Base-by-base conservation (phyloP, 306 rosid species). In the barrel medic (Medicago truncatula) region DNA sequence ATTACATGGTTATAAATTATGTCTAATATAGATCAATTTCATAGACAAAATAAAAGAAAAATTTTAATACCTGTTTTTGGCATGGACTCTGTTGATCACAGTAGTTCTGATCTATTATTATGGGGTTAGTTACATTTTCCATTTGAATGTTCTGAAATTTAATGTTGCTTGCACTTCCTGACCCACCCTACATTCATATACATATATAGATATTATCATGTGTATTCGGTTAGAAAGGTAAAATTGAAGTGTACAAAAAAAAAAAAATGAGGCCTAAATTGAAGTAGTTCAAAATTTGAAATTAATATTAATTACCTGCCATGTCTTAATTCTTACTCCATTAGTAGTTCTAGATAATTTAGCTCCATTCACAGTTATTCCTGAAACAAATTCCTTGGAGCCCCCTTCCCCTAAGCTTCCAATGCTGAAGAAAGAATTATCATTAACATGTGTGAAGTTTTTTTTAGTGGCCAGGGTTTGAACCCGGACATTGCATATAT, bases 301-400 rank as follows among this genome's bases (percentile, higher is more conserved):
- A 52, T 23, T 12, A 8, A 13, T 5, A 31, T 60, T 80, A 91
- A 31, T 60, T 80, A 91, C 95, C 89, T 86, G 90, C 96, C 97
- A 93, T 39, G 98, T 93, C 73, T 93, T 93, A 74, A 93, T 89
- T 76, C 97, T 86, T 3, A 90, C 82, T 80, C 98, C 98, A 71
- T 90, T 93, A 39, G 70, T 63, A 5, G 98, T 93, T 44, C 95
- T 89, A 13, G 71, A 80, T 49, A 93, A 9, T 83, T 81, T 89
- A 11, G 93, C 98, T 71, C 89, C 60, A 6, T 86, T 80, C 41
- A 93, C 85, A 0, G 34, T 81, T 21, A 93, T 63, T 34, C 80
- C 85, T 18, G 97, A 90, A 49, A 93, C 98, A 75, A 62, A 46
- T 13, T 68, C 90, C 71, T 75, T 54, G 10, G 90, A 70, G 14